A percentile compares a stretch with the other conserved stretches of the same genome.
These are phyloP conservation scores for Catharanthus roseus DNA, from an alignment of 257 asterid species.

Conservation along the genomic window DNA sequence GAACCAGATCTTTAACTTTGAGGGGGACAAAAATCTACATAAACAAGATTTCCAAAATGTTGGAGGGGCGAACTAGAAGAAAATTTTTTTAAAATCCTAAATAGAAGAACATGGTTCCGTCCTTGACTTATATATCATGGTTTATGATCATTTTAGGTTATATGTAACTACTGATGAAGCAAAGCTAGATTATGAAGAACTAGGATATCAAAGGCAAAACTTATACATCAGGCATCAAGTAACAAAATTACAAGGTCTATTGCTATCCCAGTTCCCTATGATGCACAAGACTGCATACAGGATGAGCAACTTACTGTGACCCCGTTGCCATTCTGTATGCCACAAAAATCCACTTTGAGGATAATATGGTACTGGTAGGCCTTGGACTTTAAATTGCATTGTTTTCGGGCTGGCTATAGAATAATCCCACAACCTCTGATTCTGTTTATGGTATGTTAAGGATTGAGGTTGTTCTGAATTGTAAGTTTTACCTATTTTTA, in stretches of 20 bases:
- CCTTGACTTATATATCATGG: not conserved
- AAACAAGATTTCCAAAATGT: no score
- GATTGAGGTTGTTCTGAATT: slow-evolving; percentile 21
- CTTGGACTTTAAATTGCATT: slow-evolving; percentile 21
- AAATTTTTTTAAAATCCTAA: no score
- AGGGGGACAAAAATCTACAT: no score
- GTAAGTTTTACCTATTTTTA: slow-evolving; percentile 52
- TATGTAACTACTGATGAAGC: not conserved
- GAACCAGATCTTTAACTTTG: no score
- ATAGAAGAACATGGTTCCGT: no score
- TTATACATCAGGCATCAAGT: not conserved
- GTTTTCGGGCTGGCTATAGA: slow-evolving; percentile 14
- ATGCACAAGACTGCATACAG: slow-evolving; percentile 8
- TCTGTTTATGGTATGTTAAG: slow-evolving; percentile 19
- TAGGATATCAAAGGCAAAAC: not conserved
- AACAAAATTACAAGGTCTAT: no score
- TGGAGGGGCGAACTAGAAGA: no score
- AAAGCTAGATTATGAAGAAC: not conserved
- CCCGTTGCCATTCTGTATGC: slow-evolving; percentile 20
- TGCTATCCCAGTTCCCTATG: slow-evolving; percentile 7
- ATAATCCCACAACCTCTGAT: slow-evolving; percentile 23
- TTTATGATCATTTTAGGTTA: not conserved
- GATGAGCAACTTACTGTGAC: slow-evolving; percentile 32
- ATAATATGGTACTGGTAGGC: slow-evolving; percentile 3
- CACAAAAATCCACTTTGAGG: slow-evolving; percentile 19